Evolutionary conservation across 352 stramenopile species (phyloP).

Genomic region (Pythium brachiatum): DNA sequence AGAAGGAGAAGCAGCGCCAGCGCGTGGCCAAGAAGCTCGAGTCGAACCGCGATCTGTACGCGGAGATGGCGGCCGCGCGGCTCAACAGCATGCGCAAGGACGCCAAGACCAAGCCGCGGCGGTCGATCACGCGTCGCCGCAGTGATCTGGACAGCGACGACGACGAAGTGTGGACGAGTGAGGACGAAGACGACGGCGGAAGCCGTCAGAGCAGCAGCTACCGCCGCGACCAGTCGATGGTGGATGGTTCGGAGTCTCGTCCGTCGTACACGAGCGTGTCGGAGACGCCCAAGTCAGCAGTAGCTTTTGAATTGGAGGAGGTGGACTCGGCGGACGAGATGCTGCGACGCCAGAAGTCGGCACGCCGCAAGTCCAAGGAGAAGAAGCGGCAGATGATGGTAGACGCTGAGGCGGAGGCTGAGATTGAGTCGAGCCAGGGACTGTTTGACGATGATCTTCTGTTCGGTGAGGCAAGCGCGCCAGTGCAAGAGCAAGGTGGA

Average conservation of each 20-base stretch:
- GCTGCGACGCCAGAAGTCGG: constrained; percentile 3
- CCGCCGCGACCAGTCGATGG: constrained; percentile 19
- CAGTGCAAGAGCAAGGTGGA: constrained; percentile 29
- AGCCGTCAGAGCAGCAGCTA: constrained; percentile 6
- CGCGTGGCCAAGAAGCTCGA: constrained; percentile 65
- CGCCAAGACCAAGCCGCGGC: constrained; percentile 39
- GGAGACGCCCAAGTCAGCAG: not conserved
- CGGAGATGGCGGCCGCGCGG: constrained; percentile 64
- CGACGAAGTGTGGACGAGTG: constrained; percentile 17
- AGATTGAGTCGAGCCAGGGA: constrained; percentile 19
- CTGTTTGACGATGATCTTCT: constrained; percentile 18
- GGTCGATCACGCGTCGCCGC: constrained; percentile 31
- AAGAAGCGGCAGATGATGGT: constrained; percentile 26
- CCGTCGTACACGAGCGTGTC: not conserved
- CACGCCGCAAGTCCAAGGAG: constrained; percentile 2
- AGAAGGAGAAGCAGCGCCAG: constrained; percentile 54
- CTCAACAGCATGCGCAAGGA: constrained; percentile 62
- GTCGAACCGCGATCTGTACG: constrained; percentile 67
- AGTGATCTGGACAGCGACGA: constrained; percentile 14
- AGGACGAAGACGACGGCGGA: constrained; percentile 14
- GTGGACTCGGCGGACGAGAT: constrained; percentile 21
- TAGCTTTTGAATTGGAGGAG: constrained; percentile 23
- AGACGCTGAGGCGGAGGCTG: constrained; percentile 19
- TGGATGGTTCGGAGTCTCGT: constrained; percentile 5
- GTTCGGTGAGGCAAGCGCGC: constrained; percentile 16